Base-by-base conservation (phyloP, 805 yeast genomes). In the Clavispora carvajalis region DNA sequence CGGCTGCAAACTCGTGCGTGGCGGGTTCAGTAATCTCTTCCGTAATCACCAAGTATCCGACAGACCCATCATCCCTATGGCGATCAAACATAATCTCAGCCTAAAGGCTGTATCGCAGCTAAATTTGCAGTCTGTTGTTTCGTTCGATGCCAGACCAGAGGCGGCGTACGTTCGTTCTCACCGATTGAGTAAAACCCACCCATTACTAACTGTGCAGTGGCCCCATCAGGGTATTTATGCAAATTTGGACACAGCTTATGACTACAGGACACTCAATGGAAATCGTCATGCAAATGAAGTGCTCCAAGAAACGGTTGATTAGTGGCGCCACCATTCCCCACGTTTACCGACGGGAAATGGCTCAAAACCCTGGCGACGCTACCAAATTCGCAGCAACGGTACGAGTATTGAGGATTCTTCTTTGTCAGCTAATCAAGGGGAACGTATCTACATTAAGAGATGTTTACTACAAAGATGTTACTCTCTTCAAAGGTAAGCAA, bases 401-500 rank as follows among this genome's bases (percentile, higher is more conserved):
- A 3, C 33, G 45, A 9, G 39, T 48, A 3, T 17, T 48, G 3
- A 33, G 40, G 22, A 34, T 50, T 9, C 23, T 43, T 21, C 30
- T 43, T 11, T 38, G 23, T 16, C 45, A 48, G 15, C 25, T 48
- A 6, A 25, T 22, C 4, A 17, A 33, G 19, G 38, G 40, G 11
- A 37, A 36, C 5, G 30, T 15, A 9, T 44, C 53, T 2, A 47
- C 54, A 1, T 33, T 48, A 13, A 28, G 54, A 15, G 54, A 51
- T 25, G 38, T 51, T 7, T 51, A 41, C 34, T 51, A 51, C 36
- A 35, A 43, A 16, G 49, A 51, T 25, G 48, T 48, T 11, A 33
- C 39, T 5, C 45, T 49, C 6, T 51, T 42, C 23, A 22, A 39
- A 5, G 51, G 54, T 5, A 44, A 43, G 23, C 54, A 51, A 15